phyloP scores from a whole-genome alignment of 2,329 filamentous ascomycete genomes.

The Phyllosticta capitalensis region DNA sequence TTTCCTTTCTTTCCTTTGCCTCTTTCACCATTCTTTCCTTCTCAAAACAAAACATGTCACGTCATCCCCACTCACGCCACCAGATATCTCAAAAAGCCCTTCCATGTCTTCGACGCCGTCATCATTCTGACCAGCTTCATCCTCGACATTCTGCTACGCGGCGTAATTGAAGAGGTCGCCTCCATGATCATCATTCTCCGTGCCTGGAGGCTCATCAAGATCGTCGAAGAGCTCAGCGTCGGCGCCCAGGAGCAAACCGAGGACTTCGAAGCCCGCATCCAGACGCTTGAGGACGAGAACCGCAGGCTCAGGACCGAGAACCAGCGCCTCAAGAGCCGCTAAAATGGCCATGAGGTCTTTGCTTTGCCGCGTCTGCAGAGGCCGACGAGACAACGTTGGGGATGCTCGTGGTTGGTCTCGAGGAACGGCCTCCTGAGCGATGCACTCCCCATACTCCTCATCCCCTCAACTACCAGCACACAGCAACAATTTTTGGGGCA shows the following conservation, averaged over 20 bases:
- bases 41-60: not conserved
- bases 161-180: slow-evolving; percentile 52
- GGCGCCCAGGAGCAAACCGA: slow-evolving; percentile 55
- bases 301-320: slow-evolving; percentile 35
- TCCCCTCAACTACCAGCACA: too few relatives aligned
- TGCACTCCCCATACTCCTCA: too few relatives aligned
- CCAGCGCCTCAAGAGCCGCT: slow-evolving; percentile 9
- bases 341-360: too few relatives aligned
- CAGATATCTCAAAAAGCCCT: slow-evolving; percentile 32
- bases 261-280: slow-evolving; percentile 43
- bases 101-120: slow-evolving; percentile 55
- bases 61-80: not conserved
- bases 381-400: too few relatives aligned
- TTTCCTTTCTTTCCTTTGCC: not conserved
- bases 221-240: slow-evolving; percentile 57
- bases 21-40: not conserved
- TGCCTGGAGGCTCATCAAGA: slow-evolving; percentile 61
- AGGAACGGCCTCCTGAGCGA: too few relatives aligned
- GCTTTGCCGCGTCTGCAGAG: too few relatives aligned
- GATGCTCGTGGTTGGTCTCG: too few relatives aligned
- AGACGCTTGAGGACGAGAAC: slow-evolving; percentile 43
- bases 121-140: slow-evolving; percentile 54
- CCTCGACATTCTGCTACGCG: slow-evolving; percentile 52
- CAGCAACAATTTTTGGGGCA: too few relatives aligned
- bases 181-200: slow-evolving; percentile 58